These are phyloP conservation scores for Bacidia gigantensis DNA, from an alignment of 495 filamentous ascomycete genomes.

Conservation along the genomic window DNA sequence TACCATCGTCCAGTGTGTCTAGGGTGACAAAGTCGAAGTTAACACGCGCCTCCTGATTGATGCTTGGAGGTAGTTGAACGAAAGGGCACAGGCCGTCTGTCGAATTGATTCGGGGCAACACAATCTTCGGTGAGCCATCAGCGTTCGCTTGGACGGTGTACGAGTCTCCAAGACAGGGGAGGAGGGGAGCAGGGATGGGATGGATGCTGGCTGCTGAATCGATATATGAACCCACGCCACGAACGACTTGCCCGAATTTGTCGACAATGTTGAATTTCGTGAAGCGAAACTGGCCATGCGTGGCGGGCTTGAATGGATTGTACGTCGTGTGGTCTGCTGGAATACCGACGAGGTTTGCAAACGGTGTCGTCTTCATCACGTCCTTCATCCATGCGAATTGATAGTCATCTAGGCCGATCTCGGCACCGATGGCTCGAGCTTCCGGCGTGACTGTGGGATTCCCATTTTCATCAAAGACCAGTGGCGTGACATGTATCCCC, in stretches of 20 bases:
- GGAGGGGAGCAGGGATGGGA: constrained; percentile 2
- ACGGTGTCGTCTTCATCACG: background rate
- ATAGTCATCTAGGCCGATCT: too few relatives aligned
- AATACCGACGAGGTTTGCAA: background rate
- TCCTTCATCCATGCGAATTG: background rate
- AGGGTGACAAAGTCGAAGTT: constrained; percentile 26
- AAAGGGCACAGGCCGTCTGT: constrained; percentile 20
- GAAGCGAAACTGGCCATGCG: constrained; percentile 35
- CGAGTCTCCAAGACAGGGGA: constrained; percentile 1
- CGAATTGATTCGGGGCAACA: too few relatives aligned
- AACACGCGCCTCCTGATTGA: constrained; percentile 36
- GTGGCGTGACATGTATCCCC: constrained; percentile 35
- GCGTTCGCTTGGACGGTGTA: background rate
- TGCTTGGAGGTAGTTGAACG: constrained; percentile 31
- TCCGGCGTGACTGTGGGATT: too few relatives aligned
- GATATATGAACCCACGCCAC: constrained; percentile 20
- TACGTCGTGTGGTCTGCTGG: background rate
- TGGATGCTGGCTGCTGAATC: background rate
- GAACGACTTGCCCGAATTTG: constrained; percentile 32
- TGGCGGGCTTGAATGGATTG: constrained; percentile 30
- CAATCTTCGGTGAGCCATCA: too few relatives aligned
- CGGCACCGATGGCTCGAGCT: too few relatives aligned
- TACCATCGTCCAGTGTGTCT: background rate
- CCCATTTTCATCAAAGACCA: too few relatives aligned
- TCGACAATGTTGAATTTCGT: constrained; percentile 37